These are phyloP conservation scores for Castanea crenata DNA, from an alignment of 306 rosid species.

Conservation along the genomic window DNA sequence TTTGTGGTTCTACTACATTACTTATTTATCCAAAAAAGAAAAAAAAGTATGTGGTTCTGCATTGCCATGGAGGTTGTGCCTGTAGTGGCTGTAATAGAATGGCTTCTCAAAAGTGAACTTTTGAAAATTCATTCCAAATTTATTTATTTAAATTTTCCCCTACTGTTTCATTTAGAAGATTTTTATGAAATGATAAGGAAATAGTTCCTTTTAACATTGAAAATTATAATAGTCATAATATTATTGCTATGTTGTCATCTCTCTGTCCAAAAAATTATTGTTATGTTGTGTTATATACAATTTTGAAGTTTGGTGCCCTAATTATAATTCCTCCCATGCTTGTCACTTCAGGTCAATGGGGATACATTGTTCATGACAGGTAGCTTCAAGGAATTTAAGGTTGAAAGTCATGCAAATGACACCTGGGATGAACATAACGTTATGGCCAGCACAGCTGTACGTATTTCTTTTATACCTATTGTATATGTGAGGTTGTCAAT, in stretches of 20 bases:
- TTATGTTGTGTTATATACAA: background rate
- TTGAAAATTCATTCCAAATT: background rate
- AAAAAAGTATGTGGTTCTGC: background rate
- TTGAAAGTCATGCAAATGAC: constrained; percentile 60
- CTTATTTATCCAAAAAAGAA: no score
- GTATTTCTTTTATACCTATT: constrained; percentile 25
- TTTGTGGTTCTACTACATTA: background rate
- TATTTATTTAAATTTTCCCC: no score
- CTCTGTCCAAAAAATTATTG: no score
- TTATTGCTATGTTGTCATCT: background rate
- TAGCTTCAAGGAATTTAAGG: constrained; percentile 83
- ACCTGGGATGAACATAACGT: constrained; percentile 82
- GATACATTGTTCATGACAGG: constrained; percentile 92
- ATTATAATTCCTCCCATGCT: background rate
- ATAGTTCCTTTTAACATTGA: background rate
- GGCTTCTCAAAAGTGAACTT: background rate
- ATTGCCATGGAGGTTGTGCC: background rate
- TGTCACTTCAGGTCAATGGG: constrained; percentile 82
- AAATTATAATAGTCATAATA: background rate
- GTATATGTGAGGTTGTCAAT: constrained; percentile 6
- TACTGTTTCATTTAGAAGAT: background rate
- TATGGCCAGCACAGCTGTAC: constrained; percentile 83
- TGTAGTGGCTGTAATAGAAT: background rate
- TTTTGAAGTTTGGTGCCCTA: background rate
- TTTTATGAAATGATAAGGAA: background rate